Percentiles rank a stretch among this genome's conserved stretches.
Evolutionary conservation across 371 early-diverging fungal genomes (phyloP).

Genomic region (Rhizopus sp.): DNA sequence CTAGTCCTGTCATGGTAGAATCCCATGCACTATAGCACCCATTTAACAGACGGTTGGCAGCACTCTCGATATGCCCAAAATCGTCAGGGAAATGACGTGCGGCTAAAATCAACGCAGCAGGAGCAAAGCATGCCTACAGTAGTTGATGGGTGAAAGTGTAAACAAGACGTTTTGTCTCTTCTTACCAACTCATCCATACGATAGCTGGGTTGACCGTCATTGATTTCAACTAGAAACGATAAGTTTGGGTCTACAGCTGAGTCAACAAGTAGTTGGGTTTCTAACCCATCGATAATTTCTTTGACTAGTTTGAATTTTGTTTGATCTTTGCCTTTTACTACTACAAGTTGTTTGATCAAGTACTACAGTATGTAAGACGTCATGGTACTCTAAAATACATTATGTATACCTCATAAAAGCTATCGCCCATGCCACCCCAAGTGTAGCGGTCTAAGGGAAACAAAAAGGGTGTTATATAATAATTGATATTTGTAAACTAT

Average conservation of each 20-base stretch:
- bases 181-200: constrained; percentile 48
- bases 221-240: constrained; percentile 27
- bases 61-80: constrained; percentile 22
- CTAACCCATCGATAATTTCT: constrained; percentile 24
- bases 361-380: constrained; percentile 5
- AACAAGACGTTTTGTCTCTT: neutral
- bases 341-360: constrained; percentile 67
- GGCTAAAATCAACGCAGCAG: constrained; percentile 35
- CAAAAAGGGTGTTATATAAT: neutral
- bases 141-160: neutral
- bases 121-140: constrained; percentile 43
- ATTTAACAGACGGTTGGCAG: constrained; percentile 33
- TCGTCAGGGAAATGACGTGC: constrained; percentile 32
- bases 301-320: constrained; percentile 48
- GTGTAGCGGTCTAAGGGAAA: constrained; percentile 29
- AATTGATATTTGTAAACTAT: neutral
- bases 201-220: constrained; percentile 13
- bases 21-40: constrained; percentile 48
- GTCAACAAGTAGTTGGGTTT: constrained; percentile 26
- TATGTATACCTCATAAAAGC: constrained; percentile 54
- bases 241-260: constrained; percentile 26
- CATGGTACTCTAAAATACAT: neutral
- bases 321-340: constrained; percentile 47
- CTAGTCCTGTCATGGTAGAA: constrained; percentile 39
- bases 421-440: constrained; percentile 59